Conservation (phyloP, 2,329 filamentous ascomycete genomes). For the Phialophora macrospora region DNA sequence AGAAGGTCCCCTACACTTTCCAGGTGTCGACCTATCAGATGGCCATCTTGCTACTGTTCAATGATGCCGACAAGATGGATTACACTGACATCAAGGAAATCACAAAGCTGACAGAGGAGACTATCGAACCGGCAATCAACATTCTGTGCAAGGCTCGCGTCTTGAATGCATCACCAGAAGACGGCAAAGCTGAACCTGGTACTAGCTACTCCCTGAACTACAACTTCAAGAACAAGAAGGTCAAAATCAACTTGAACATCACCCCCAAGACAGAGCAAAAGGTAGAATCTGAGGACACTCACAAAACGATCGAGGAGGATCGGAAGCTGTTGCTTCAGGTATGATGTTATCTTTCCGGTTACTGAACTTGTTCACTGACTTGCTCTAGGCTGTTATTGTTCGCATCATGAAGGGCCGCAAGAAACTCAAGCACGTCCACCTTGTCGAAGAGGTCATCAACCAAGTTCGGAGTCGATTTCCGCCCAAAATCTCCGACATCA, state of each 20-base stretch:
- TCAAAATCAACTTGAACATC: conserved; percentile 94
- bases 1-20: conserved; percentile 93
- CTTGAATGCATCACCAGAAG: conserved; percentile 71
- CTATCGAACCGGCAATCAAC: conserved; percentile 81
- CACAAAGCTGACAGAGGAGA: conserved; percentile 79
- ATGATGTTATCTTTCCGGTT: conserved; percentile 46
- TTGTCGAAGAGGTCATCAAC: conserved; percentile 92
- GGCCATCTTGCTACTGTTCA: conserved; percentile 93
- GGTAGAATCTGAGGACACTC: conserved; percentile 93
- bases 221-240: conserved; percentile 98
- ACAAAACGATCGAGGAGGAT: conserved; percentile 99
- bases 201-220: conserved; percentile 86
- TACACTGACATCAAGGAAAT: conserved; percentile 87
- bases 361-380: conserved; percentile 37
- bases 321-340: conserved; percentile 96
- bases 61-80: conserved; percentile 80
- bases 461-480: conserved; percentile 93
- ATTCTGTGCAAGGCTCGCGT: conserved; percentile 95
- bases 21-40: conserved; percentile 98
- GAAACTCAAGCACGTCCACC: conserved; percentile 95
- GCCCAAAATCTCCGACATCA: conserved; percentile 93
- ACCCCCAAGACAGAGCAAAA: conserved; percentile 94
- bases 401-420: conserved; percentile 99
- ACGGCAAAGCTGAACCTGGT: conserved; percentile 75
- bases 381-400: conserved; percentile 85